Evolutionary conservation across 2,329 filamentous ascomycete species (phyloP).

Genomic region (Fusarium compactum): DNA sequence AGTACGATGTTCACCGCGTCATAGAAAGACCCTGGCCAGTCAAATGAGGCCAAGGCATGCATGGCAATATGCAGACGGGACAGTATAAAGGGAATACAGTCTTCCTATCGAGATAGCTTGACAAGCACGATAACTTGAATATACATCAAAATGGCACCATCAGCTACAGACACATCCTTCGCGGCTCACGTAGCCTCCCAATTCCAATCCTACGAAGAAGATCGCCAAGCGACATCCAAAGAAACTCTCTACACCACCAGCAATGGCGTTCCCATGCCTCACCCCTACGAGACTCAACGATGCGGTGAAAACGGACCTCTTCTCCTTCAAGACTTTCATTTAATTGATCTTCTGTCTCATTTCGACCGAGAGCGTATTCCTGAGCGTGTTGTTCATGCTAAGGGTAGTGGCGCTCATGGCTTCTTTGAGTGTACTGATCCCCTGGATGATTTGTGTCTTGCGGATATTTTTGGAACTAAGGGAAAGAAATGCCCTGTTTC

Average conservation of each 20-base stretch:
- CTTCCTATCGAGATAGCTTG: not conserved
- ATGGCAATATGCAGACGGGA: not conserved
- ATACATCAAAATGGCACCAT: slow-evolving; percentile 36
- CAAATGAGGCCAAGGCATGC: not conserved
- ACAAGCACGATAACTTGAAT: not conserved
- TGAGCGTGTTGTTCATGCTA: slow-evolving; percentile 71
- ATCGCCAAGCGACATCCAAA: slow-evolving; percentile 54
- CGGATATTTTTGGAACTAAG: slow-evolving; percentile 66
- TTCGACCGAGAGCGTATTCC: slow-evolving; percentile 73
- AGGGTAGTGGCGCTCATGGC: slow-evolving; percentile 68
- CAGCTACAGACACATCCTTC: slow-evolving; percentile 53
- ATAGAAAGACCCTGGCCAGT: slow-evolving; percentile 23
- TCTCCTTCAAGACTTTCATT: slow-evolving; percentile 69
- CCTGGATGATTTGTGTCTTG: slow-evolving; percentile 67
- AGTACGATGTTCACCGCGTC: slow-evolving; percentile 24
- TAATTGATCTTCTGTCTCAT: slow-evolving; percentile 71
- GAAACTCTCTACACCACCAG: slow-evolving; percentile 65
- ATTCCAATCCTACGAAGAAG: slow-evolving; percentile 55
- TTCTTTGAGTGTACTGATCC: slow-evolving; percentile 61
- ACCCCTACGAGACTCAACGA: slow-evolving; percentile 69
- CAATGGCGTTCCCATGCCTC: slow-evolving; percentile 68
- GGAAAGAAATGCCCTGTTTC: slow-evolving; percentile 78
- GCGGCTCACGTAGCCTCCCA: slow-evolving; percentile 53
- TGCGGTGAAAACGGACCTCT: slow-evolving; percentile 69
- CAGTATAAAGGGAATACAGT: not conserved